These are phyloP conservation scores for Debaryomyces nepalensis DNA, from an alignment of 1,139 yeast genomes.

Conservation along the genomic window DNA sequence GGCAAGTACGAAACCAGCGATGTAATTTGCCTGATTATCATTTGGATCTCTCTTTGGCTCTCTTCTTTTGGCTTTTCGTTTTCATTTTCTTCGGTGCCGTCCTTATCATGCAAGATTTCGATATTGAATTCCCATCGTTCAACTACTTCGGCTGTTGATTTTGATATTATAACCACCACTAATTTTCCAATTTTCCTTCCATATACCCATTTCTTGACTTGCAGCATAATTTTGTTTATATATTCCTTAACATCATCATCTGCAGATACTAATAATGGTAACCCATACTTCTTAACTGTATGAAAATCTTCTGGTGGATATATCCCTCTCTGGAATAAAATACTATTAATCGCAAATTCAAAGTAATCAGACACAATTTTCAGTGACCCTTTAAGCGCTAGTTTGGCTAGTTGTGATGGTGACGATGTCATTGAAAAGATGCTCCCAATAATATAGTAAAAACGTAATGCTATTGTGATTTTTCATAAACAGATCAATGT, in stretches of 20 bases:
- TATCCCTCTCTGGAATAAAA: conserved; percentile 86
- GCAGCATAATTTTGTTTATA: conserved; percentile 69
- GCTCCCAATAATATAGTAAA: neutral
- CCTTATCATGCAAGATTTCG: conserved; percentile 38
- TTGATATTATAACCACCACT: conserved; percentile 72
- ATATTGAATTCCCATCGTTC: conserved; percentile 90
- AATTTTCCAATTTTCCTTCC: conserved; percentile 71
- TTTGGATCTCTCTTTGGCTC: conserved; percentile 77
- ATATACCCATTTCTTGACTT: conserved; percentile 80
- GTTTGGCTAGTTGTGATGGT: conserved; percentile 39
- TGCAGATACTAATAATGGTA: conserved; percentile 71
- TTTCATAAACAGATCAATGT: conserved; percentile 4
- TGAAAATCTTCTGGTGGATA: conserved; percentile 89
- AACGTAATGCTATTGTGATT: neutral
- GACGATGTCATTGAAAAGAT: conserved; percentile 5
- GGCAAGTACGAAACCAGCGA: conserved; percentile 89
- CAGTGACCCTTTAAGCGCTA: conserved; percentile 79
- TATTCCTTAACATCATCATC: conserved; percentile 81
- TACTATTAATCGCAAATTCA: conserved; percentile 77
- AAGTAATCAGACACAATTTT: conserved; percentile 83
- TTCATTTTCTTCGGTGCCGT: conserved; percentile 15
- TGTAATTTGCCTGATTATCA: conserved; percentile 86
- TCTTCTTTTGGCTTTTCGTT: conserved; percentile 47
- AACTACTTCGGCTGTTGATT: conserved; percentile 66
- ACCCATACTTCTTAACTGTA: conserved; percentile 78